Conservation (phyloP, 2,329 filamentous ascomycete species). For the Orbilia brochopaga region DNA sequence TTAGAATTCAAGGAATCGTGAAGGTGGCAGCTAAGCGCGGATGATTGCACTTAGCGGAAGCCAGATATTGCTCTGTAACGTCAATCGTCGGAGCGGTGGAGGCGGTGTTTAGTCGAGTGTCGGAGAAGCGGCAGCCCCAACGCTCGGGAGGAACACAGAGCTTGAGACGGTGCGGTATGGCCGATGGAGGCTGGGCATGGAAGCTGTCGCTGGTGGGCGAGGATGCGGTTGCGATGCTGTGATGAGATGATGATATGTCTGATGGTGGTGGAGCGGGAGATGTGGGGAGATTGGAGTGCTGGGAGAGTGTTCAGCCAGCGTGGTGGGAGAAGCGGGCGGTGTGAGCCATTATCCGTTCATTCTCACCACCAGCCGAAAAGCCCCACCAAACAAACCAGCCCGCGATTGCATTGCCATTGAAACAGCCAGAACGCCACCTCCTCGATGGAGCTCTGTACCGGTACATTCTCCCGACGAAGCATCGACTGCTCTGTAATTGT, state of each 20-base stretch:
- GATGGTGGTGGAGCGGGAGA: background rate
- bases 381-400: conserved; percentile 1
- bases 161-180: conserved; percentile 9
- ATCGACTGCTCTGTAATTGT: too few species aligned
- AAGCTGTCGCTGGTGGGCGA: conserved; percentile 14
- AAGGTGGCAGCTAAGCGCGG: conserved; percentile 46
- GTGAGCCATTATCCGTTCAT: background rate
- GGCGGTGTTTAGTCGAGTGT: conserved; percentile 3
- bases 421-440: background rate
- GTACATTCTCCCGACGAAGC: too few species aligned
- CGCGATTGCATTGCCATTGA: too few species aligned
- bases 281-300: background rate
- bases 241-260: background rate
- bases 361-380: background rate
- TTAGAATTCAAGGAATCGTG: conserved; percentile 41
- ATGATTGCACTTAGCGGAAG: conserved; percentile 42
- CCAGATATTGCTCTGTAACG: conserved; percentile 32
- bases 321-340: conserved; percentile 5
- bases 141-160: conserved; percentile 55
- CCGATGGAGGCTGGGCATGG: conserved; percentile 29
- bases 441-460: background rate
- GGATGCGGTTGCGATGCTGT: too few species aligned
- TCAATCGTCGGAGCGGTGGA: background rate
- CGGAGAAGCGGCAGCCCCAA: conserved; percentile 14
- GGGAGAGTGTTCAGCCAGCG: background rate